These are phyloP conservation scores for Calonectria pseudoreteaudii DNA, from an alignment of 2,329 filamentous ascomycete genomes.

Conservation along the genomic window DNA sequence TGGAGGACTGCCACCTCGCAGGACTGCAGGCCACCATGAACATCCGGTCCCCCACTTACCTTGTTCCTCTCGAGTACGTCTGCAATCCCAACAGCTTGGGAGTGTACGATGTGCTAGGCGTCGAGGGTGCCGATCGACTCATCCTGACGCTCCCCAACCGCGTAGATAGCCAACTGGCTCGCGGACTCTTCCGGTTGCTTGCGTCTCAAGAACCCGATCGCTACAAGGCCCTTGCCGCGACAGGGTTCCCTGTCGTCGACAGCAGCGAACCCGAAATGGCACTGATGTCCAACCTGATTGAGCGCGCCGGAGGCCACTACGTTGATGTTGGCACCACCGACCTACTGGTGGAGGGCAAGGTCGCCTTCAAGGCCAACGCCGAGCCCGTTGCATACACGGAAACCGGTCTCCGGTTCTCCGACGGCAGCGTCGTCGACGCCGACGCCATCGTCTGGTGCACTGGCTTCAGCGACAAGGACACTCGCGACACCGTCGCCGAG, in stretches of 20 bases:
- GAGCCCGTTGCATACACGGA: constrained; percentile 12
- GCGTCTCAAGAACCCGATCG: constrained; percentile 26
- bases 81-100: constrained; percentile 20
- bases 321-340: constrained; percentile 24
- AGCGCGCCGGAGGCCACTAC: constrained; percentile 26
- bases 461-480: constrained; percentile 23
- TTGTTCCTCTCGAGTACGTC: constrained; percentile 26
- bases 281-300: constrained; percentile 24
- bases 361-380: constrained; percentile 13
- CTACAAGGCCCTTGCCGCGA: constrained; percentile 10
- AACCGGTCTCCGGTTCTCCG: constrained; percentile 23
- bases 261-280: constrained; percentile 5
- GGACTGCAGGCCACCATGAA: constrained; percentile 16
- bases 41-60: constrained; percentile 32
- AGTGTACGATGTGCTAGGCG: constrained; percentile 14
- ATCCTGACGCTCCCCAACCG: constrained; percentile 20
- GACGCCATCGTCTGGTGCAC: constrained; percentile 34
- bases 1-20: constrained; percentile 22
- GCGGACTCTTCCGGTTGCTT: constrained; percentile 14
- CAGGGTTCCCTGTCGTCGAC: constrained; percentile 22
- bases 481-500: background rate
- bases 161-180: constrained; percentile 20
- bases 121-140: constrained; percentile 17
- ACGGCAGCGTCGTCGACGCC: constrained; percentile 3
- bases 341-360: constrained; percentile 15